Percentiles rank a stretch among this genome's conserved stretches.
Evolutionary conservation across 2,329 filamentous ascomycete species (phyloP).

Genomic region (Colletotrichum aenigma): DNA sequence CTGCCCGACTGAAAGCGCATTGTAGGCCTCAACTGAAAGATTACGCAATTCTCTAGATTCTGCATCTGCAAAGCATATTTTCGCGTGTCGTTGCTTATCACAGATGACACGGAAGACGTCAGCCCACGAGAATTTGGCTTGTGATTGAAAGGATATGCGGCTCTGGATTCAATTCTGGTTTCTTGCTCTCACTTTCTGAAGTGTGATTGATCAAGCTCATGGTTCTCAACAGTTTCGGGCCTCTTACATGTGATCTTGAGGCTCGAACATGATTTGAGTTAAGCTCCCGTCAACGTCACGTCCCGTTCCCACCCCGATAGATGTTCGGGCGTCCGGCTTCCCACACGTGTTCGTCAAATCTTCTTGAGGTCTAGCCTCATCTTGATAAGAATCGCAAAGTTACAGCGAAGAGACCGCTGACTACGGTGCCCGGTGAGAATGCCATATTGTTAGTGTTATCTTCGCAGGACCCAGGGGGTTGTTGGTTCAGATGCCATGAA

Average conservation of each 20-base stretch:
- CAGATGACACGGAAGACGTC: neutral
- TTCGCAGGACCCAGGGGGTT: neutral
- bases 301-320: neutral
- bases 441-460: neutral
- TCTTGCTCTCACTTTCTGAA: neutral
- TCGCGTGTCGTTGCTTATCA: neutral
- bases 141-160: neutral
- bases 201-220: neutral
- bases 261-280: neutral
- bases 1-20: neutral
- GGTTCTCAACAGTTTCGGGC: neutral
- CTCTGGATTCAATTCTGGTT: neutral
- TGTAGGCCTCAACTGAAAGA: neutral
- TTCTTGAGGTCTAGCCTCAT: neutral
- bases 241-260: neutral
- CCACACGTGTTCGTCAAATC: neutral
- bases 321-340: neutral
- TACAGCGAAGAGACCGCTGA: neutral
- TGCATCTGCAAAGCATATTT: neutral
- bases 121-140: neutral
- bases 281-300: neutral
- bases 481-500: neutral
- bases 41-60: neutral
- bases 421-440: fast-evolving
- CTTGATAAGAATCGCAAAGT: neutral